Base-by-base conservation (phyloP, 1,284 basidiomycete species). In the Pascua guehoae region DNA sequence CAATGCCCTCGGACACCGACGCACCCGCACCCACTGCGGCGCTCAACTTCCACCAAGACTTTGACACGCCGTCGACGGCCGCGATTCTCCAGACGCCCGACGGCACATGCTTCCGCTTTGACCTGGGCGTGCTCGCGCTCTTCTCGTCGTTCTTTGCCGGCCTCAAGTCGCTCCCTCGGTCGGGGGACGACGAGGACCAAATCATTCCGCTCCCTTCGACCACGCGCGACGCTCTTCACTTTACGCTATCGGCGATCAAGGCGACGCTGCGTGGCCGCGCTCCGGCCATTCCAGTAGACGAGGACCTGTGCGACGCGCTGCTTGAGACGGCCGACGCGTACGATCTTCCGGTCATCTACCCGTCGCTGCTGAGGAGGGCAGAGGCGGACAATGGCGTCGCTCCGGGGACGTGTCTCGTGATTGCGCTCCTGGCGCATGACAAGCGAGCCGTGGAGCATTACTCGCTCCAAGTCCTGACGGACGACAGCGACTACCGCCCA, bases 61-160 rank as follows among this genome's bases (percentile, higher is more conserved):
- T 32, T 32, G 10, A 4, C 24, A 32, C 24, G 24, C 24, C 24
- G 4, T 4, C 24, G 3, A 32, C 24, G 24, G 7, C 7, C 44
- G 46, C 45, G 1, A 37, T 53, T 14, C 42, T 57, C n/a, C 51
- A 50, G 40, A 39, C 51, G 5, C 41, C 41, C 8, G 56, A 57
- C 51, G 42, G 42, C n/a, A 15, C 43, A 11, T 41, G 51, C 51
- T 53, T 53, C 32, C 36, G 32, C 12, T 24, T 39, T 42, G 47
- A 51, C 40, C 15, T 42, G 12, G 17, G 7, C 12, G 11, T 17
- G 4, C 51, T 57, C 16, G n/a, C n/a, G 5, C 16, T 17, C 17
- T 17, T 42, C 16, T 57, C 56, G 32, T 43, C 50, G 2, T 48
- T 57, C 51, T 57, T 57, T 41, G 12, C 15, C 2, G 36, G 42